A percentile compares a stretch with the other conserved stretches of the same genome.
phyloP scores from a whole-genome alignment of 768 basidiomycete species.

The Lactarius sp. region DNA sequence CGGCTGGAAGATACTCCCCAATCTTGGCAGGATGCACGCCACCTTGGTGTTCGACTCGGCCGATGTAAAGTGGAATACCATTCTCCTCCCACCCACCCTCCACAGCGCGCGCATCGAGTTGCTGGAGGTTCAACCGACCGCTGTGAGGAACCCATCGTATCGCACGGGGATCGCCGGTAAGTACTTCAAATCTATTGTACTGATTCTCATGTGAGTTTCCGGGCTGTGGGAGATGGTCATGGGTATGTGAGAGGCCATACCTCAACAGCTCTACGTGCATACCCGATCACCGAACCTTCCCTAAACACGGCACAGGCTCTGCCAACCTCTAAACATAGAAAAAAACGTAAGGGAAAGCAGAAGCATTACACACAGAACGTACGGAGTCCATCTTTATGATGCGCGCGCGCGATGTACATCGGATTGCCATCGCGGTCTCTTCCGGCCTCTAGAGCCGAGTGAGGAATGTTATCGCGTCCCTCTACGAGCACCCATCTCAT shows the following conservation, averaged over 20 bases:
- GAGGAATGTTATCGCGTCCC: slow-evolving; percentile 52
- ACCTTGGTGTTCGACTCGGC: slow-evolving; percentile 49
- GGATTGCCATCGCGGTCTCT: slow-evolving; percentile 48
- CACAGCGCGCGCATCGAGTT: slow-evolving; percentile 49
- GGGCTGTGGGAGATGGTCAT: background rate
- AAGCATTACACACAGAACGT: slow-evolving; percentile 21
- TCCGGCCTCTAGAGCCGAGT: slow-evolving; percentile 46
- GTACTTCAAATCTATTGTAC: slow-evolving; percentile 61
- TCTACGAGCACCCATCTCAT: slow-evolving; percentile 59
- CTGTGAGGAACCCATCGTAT: slow-evolving; percentile 52
- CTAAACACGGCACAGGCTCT: slow-evolving; percentile 55
- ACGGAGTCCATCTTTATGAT: slow-evolving; percentile 55
- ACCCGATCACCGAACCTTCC: slow-evolving; percentile 63
- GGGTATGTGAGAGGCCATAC: slow-evolving; percentile 35
- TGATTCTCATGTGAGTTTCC: slow-evolving; percentile 29
- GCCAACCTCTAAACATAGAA: slow-evolving; percentile 49
- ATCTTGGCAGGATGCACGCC: slow-evolving; percentile 62
- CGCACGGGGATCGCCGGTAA: slow-evolving; percentile 55
- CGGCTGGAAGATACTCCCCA: slow-evolving; percentile 48
- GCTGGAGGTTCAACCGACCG: slow-evolving; percentile 42
- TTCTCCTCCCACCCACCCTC: slow-evolving; percentile 64
- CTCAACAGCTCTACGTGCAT: slow-evolving; percentile 50
- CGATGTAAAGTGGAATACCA: slow-evolving; percentile 57
- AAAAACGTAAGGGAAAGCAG: slow-evolving; percentile 9
- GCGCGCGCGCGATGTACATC: slow-evolving; percentile 58